Evolutionary conservation across 176 grass and related monocot genomes (phyloP).

Genomic region (Carex scoparia): DNA sequence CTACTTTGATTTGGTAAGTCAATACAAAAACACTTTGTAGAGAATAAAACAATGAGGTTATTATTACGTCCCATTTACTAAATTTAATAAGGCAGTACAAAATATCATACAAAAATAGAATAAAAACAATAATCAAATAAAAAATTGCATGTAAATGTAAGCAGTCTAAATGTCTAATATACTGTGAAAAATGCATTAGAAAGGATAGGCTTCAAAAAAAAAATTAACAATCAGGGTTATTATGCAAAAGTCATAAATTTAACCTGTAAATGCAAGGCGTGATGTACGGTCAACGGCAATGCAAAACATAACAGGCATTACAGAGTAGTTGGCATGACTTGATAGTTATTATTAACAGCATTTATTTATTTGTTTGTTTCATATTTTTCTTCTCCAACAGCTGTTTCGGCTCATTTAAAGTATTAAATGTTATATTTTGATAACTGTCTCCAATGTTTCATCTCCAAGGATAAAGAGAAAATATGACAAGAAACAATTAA

Average conservation of each 20-base stretch:
- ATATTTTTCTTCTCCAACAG: slow-evolving; percentile 10
- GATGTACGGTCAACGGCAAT: slow-evolving; percentile 4
- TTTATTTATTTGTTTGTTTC: slow-evolving; percentile 23
- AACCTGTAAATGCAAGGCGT: slow-evolving; percentile 4
- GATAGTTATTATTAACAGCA: background rate
- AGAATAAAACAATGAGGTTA: no score
- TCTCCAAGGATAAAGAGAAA: background rate
- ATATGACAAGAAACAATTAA: background rate
- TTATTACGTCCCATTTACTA: no score
- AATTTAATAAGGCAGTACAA: no score
- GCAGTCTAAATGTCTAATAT: background rate
- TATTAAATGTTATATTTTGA: background rate
- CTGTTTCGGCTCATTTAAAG: slow-evolving; percentile 20
- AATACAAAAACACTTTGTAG: background rate
- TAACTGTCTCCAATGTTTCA: background rate
- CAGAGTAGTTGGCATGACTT: slow-evolving; percentile 1
- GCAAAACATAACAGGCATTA: background rate
- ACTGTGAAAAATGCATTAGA: background rate
- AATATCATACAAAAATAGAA: background rate
- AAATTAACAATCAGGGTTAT: background rate
- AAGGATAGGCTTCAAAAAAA: background rate
- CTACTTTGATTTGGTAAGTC: background rate
- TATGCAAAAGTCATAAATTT: background rate
- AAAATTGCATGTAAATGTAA: background rate
- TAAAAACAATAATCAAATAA: background rate